Percentiles rank a stretch among this genome's conserved stretches.
phyloP scores from a whole-genome alignment of 148 eudicot species.

The Heliamphora exappendiculata region DNA sequence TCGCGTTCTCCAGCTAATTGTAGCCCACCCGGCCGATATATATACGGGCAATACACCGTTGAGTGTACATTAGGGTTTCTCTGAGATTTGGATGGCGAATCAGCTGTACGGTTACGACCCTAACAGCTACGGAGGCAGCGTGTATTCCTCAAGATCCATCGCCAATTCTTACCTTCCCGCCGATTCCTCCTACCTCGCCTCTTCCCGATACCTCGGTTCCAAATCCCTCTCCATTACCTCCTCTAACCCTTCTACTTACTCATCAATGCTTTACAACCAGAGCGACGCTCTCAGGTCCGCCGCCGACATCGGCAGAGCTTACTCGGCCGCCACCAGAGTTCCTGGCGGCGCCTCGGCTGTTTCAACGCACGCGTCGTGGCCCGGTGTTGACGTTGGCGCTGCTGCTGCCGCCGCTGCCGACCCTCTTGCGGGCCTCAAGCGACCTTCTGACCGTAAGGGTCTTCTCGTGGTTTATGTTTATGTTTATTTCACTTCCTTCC shows the following conservation, averaged over 20 bases:
- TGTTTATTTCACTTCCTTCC: not conserved
- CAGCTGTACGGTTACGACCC: slow-evolving; percentile 34
- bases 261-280: slow-evolving; percentile 17
- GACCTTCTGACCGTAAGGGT: slow-evolving; percentile 34
- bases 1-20: too few species aligned
- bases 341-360: not conserved
- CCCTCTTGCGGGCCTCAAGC: slow-evolving; percentile 25
- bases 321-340: not conserved
- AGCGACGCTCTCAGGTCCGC: slow-evolving; percentile 13
- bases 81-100: slow-evolving; percentile 25
- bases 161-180: slow-evolving; percentile 21
- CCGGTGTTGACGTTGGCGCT: slow-evolving; percentile 13
- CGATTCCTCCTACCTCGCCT: slow-evolving; percentile 15
- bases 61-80: slow-evolving; percentile 12
- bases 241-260: slow-evolving; percentile 10
- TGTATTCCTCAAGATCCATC: slow-evolving; percentile 30
- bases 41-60: too few species aligned
- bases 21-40: too few species aligned
- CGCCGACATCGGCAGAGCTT: slow-evolving; percentile 1
- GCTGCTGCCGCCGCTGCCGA: slow-evolving; percentile 14
- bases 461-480: not conserved
- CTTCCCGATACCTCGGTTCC: slow-evolving; percentile 28
- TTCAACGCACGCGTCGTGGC: slow-evolving; percentile 17
- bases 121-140: slow-evolving; percentile 18
- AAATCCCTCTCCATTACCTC: slow-evolving; percentile 15